Conservation (phyloP, 2,329 filamentous ascomycete genomes). For the Alternaria solani region DNA sequence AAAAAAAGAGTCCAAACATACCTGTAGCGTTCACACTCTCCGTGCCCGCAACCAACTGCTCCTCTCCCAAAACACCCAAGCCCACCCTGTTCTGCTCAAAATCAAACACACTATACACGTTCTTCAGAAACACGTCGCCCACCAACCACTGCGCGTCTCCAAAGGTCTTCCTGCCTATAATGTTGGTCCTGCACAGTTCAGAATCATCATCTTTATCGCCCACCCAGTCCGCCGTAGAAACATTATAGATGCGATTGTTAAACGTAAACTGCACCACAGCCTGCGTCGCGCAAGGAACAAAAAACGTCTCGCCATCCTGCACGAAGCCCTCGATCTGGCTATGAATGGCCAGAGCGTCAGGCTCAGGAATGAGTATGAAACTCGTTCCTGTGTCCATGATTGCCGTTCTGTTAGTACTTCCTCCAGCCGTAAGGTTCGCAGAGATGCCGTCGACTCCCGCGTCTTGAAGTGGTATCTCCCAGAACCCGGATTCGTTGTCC, state of each 20-base stretch:
- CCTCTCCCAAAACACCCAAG: constrained; percentile 41
- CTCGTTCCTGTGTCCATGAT: constrained; percentile 88
- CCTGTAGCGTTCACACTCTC: constrained; percentile 9
- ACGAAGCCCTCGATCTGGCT: constrained; percentile 69
- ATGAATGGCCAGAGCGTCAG: constrained; percentile 74
- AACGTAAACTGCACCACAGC: constrained; percentile 71
- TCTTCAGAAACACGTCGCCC: constrained; percentile 87
- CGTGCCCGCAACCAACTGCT: not conserved
- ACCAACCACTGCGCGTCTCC: constrained; percentile 74
- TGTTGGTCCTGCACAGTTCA: constrained; percentile 68
- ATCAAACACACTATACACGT: constrained; percentile 88
- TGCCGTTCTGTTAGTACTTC: constrained; percentile 57
- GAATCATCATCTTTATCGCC: constrained; percentile 51
- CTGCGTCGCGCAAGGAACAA: constrained; percentile 75
- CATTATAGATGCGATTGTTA: constrained; percentile 69
- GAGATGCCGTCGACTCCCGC: constrained; percentile 68
- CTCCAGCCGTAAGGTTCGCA: constrained; percentile 49
- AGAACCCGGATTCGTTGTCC: constrained; percentile 64
- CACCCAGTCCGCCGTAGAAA: constrained; percentile 77
- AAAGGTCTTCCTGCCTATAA: constrained; percentile 76
- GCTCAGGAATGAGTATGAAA: constrained; percentile 75
- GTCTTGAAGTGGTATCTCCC: constrained; percentile 76
- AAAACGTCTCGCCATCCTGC: constrained; percentile 68
- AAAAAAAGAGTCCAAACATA: constrained; percentile 7
- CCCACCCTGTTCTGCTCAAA: constrained; percentile 72